Percentiles rank a stretch among this genome's conserved stretches.
Evolutionary conservation across 2,329 filamentous ascomycete species (phyloP).

Genomic region (Sporothrix pallida): DNA sequence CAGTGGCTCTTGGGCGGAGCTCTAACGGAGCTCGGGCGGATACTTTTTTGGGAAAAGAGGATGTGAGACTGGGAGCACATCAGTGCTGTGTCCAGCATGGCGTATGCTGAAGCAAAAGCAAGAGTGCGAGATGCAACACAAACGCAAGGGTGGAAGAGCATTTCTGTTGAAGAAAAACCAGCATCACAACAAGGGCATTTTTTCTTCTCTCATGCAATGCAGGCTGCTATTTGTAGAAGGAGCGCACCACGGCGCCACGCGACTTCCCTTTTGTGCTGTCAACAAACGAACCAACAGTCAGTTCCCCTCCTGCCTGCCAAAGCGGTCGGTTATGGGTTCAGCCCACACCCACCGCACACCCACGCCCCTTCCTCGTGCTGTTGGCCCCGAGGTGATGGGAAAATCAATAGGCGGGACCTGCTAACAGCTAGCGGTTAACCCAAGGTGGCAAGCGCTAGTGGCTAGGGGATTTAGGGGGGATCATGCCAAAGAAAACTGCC

Average conservation of each 20-base stretch:
- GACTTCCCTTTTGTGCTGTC: background rate
- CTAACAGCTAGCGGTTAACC: background rate
- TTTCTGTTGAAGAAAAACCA: background rate
- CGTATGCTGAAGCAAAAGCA: background rate
- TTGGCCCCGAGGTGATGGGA: constrained; percentile 18
- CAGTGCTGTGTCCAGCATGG: background rate
- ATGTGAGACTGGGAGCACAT: constrained; percentile 22
- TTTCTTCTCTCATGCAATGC: constrained; percentile 7
- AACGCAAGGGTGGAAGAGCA: background rate
- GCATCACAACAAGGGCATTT: background rate
- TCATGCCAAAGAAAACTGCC: background rate
- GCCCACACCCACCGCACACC: background rate
- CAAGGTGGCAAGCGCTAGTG: constrained; percentile 9
- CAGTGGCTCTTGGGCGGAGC: constrained; percentile 20
- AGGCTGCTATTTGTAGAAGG: constrained; percentile 3
- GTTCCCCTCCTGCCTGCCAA: constrained; percentile 1
- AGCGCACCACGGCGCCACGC: background rate
- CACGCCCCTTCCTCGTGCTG: background rate
- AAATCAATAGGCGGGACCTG: constrained; percentile 2
- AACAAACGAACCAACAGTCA: background rate
- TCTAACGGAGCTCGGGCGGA: constrained; percentile 16
- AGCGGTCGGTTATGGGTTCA: background rate
- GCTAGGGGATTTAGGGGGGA: background rate
- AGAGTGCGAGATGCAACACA: no score
- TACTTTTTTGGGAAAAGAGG: constrained; percentile 25